Evolutionary conservation across 1,139 yeast genomes (phyloP).

Genomic region (Spencermartinsiella ligniputridi): DNA sequence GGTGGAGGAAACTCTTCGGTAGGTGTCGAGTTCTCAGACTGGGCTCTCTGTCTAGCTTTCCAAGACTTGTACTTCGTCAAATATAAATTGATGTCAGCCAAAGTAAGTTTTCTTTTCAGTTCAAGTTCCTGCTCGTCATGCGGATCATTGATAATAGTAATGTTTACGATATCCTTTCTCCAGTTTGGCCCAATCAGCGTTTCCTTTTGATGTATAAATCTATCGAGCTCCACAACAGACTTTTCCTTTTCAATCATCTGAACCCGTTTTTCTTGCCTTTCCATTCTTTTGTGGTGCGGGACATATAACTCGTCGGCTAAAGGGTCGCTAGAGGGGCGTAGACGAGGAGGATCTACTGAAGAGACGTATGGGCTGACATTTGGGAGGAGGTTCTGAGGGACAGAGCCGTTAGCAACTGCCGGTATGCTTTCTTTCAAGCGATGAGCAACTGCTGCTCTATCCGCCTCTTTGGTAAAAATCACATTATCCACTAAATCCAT

Average conservation of each 20-base stretch:
- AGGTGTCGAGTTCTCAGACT: not conserved
- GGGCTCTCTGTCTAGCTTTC: constrained; percentile 25
- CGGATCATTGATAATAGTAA: constrained; percentile 51
- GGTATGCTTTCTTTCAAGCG: not conserved
- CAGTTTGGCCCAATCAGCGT: constrained; percentile 53
- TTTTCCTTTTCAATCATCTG: constrained; percentile 52
- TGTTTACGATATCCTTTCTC: constrained; percentile 46
- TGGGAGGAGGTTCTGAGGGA: not conserved
- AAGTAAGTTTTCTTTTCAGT: constrained; percentile 48
- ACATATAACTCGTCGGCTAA: constrained; percentile 45
- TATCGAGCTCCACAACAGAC: constrained; percentile 49
- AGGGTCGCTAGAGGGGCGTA: constrained; percentile 35
- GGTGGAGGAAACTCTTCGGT: not conserved
- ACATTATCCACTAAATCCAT: constrained; percentile 1
- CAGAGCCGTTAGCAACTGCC: not conserved
- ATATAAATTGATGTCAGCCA: constrained; percentile 46
- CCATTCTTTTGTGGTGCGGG: constrained; percentile 58
- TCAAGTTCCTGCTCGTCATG: constrained; percentile 47
- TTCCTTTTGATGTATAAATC: constrained; percentile 41
- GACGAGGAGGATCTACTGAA: not conserved
- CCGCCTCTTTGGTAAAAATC: not conserved
- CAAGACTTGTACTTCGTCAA: constrained; percentile 46
- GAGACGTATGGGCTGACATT: not conserved
- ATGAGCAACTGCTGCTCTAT: not conserved
- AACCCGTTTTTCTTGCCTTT: constrained; percentile 61